Evolutionary conservation across 805 yeast genomes (phyloP), one percentile per base, ranked within the genome.

Genomic region (Candida ipomoeae): DNA sequence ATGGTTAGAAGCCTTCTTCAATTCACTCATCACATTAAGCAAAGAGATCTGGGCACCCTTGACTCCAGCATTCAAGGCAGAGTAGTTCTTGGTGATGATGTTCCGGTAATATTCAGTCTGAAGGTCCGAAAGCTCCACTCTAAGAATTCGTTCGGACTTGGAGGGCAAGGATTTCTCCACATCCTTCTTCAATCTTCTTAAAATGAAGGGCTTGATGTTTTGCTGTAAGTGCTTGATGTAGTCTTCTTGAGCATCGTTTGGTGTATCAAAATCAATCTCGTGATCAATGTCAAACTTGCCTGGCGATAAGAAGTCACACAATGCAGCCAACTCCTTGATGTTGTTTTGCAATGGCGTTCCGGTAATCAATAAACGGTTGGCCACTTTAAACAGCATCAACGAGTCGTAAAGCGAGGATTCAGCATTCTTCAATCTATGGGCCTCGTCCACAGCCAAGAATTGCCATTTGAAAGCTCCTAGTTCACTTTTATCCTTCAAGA

Each of bases 301-400:
- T 0, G 99, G 99, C 96, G 90, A 91, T 63, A 94, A 77, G 67
- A 94, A 94, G 65, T 94, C 88, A 43, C 95, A 90, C 55, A 94
- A 77, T 0, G 99, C 98, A 2, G 96, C 97, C 59, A 94, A 77
- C 69, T 94, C 99, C 62, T 89, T 89, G 59, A 94, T 85, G 65
- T 94, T 94, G 63, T 94, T 94, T 67, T 94, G 99, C 56, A 94
- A 77, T 6, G 99, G 99, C 1, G 99, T 94, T 73, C 99, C 99
- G 3, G 99, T 94, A 60, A 94, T 94, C 56, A 94, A 77, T 53
- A 94, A 71, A 58, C 97, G 76, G 68, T 94, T 94, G 2, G 84
- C 78, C 10, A 86, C 94, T 60, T 84, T 87, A 73, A 94, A 89
- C 56, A 85, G 87, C 60, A 77, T 80, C 51, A 94, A 75, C 2